Conservation (phyloP, 371 early-diverging fungal genomes). For the Coemansia sp. region DNA sequence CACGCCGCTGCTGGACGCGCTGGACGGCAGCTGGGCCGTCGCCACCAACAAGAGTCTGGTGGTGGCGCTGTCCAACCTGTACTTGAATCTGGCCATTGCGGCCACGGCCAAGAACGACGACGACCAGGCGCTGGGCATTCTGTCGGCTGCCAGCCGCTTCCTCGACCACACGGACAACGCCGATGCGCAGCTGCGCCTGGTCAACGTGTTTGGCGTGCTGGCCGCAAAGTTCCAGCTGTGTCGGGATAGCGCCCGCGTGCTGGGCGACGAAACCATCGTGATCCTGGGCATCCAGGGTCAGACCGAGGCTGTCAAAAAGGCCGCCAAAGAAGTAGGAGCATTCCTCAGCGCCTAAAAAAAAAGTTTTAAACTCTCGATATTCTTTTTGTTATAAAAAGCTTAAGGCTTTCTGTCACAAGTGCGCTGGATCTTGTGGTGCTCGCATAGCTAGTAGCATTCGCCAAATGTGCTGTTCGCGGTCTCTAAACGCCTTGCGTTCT, state of each 20-base stretch:
- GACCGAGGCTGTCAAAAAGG: conserved; percentile 19
- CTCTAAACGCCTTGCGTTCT: conserved; percentile 20
- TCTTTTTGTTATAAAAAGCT: neutral
- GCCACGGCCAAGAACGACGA: conserved; percentile 20
- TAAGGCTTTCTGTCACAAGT: too few species aligned
- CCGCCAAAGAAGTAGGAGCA: conserved; percentile 29
- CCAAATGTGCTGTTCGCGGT: conserved; percentile 31
- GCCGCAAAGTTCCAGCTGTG: conserved; percentile 41
- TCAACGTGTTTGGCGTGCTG: conserved; percentile 44
- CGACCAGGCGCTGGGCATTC: conserved; percentile 32
- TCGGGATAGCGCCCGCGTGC: conserved; percentile 43
- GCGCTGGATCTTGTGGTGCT: too few species aligned
- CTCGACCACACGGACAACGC: conserved; percentile 18
- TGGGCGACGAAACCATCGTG: conserved; percentile 45
- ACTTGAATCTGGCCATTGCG: conserved; percentile 38
- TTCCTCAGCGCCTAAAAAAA: conserved; percentile 15
- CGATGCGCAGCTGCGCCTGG: conserved; percentile 40
- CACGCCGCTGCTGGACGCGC: conserved; percentile 13
- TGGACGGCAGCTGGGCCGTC: conserved; percentile 32
- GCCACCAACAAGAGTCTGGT: conserved; percentile 27
- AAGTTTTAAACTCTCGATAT: neutral
- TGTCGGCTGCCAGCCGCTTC: conserved; percentile 37
- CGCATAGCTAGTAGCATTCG: conserved; percentile 7
- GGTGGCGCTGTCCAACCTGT: conserved; percentile 27
- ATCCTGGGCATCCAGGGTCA: conserved; percentile 36